phyloP scores from a whole-genome alignment of 495 filamentous ascomycete genomes.

The Trichocladium uniseriatum region DNA sequence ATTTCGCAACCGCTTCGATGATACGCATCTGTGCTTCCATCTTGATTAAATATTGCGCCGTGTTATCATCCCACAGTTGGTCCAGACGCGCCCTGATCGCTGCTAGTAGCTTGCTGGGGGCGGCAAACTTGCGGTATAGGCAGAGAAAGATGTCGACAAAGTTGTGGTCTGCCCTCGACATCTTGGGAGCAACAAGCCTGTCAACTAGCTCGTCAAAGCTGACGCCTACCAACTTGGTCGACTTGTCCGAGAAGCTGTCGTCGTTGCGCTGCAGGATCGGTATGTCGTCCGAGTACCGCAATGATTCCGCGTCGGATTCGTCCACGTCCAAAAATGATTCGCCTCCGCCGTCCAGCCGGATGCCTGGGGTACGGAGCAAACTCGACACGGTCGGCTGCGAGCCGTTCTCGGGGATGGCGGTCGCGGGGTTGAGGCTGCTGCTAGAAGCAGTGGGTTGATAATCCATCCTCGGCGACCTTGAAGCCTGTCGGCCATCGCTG shows the following conservation, averaged over 20 bases:
- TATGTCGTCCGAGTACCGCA: slow-evolving; percentile 49
- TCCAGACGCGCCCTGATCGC: slow-evolving; percentile 69
- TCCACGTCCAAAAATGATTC: slow-evolving; percentile 52
- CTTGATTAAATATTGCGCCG: slow-evolving; percentile 53
- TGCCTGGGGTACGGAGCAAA: slow-evolving; percentile 37
- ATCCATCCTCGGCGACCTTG: slow-evolving; percentile 25
- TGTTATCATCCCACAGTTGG: slow-evolving; percentile 50
- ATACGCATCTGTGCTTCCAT: slow-evolving; percentile 74
- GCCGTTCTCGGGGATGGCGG: slow-evolving; percentile 29
- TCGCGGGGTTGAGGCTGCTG: slow-evolving; percentile 9
- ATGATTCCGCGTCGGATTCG: slow-evolving; percentile 48
- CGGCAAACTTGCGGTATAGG: slow-evolving; percentile 89
- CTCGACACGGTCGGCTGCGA: slow-evolving; percentile 32
- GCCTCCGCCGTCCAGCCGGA: slow-evolving; percentile 35
- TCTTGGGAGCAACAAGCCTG: slow-evolving; percentile 65
- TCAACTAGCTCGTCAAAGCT: slow-evolving; percentile 87
- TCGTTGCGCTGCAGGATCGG: slow-evolving; percentile 50
- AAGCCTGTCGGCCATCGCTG: slow-evolving; percentile 21
- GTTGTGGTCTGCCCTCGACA: slow-evolving; percentile 77
- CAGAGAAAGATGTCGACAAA: slow-evolving; percentile 82
- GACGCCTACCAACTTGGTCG: slow-evolving; percentile 48
- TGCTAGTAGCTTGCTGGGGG: slow-evolving; percentile 64
- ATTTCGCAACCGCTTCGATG: slow-evolving; percentile 74
- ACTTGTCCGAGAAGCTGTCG: slow-evolving; percentile 38
- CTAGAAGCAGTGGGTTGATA: slow-evolving; percentile 15